Percentiles rank a stretch among this genome's conserved stretches.
Evolutionary conservation across 2,329 filamentous ascomycete genomes (phyloP).

Genomic region (Cercospora sp.): DNA sequence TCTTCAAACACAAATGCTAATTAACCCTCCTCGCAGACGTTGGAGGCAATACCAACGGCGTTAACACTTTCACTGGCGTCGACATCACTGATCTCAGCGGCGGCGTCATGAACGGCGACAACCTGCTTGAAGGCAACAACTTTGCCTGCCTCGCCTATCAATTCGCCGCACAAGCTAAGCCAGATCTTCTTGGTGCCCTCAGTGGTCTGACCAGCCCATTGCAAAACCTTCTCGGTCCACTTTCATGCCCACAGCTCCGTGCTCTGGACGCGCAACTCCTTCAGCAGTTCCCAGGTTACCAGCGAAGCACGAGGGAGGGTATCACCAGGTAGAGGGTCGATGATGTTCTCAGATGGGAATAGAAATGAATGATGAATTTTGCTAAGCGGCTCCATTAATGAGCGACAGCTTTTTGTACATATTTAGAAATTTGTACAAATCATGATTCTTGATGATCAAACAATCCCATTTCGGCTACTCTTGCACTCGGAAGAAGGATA

Average conservation of each 20-base stretch:
- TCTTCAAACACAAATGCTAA: neutral
- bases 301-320: slow-evolving; percentile 5
- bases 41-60: slow-evolving; percentile 41
- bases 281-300: slow-evolving; percentile 34
- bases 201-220: slow-evolving; percentile 16
- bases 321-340: neutral
- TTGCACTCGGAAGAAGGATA: too few species aligned
- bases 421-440: neutral
- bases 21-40: slow-evolving; percentile 18
- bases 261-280: slow-evolving; percentile 32
- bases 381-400: neutral
- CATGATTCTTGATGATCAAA: neutral
- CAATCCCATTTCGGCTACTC: too few species aligned
- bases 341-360: neutral
- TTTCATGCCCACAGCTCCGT: slow-evolving; percentile 34
- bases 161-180: slow-evolving; percentile 38
- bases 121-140: slow-evolving; percentile 38
- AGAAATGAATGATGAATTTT: neutral
- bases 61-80: slow-evolving; percentile 41
- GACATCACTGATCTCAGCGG: slow-evolving; percentile 41
- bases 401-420: neutral
- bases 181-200: slow-evolving; percentile 21
- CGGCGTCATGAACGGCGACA: slow-evolving; percentile 44
- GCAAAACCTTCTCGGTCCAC: slow-evolving; percentile 15
- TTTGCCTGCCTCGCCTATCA: slow-evolving; percentile 42